Percentiles rank a stretch among this genome's conserved stretches.
Conservation (phyloP, 176 grass and related monocot species). For the Alopecurus myosuroides region DNA sequence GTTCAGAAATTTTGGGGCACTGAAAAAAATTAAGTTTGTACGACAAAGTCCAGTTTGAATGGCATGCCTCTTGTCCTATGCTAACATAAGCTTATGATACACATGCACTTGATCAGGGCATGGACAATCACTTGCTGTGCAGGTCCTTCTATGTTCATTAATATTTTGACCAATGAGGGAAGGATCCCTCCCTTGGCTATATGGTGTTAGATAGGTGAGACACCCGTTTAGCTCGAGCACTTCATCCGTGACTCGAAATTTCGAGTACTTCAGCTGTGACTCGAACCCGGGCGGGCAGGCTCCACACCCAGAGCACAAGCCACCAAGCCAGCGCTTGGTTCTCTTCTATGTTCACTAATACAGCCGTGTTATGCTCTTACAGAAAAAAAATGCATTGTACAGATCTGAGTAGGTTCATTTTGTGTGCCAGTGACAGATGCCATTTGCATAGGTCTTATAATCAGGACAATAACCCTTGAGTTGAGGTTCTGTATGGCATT, state of each 20-base stretch:
- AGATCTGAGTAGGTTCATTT: slow-evolving; percentile 5
- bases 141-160: slow-evolving; percentile 10
- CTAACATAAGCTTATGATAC: not conserved
- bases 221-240: no score
- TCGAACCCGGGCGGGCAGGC: no score
- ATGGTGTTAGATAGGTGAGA: no score
- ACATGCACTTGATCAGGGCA: not conserved
- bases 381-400: slow-evolving; percentile 8
- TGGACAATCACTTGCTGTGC: slow-evolving; percentile 22
- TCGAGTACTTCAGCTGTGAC: no score
- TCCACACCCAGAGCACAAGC: no score
- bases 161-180: no score
- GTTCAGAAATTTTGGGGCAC: not conserved
- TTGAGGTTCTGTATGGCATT: not conserved
- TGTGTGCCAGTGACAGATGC: not conserved
- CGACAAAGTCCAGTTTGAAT: slow-evolving; percentile 9
- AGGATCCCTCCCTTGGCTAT: no score
- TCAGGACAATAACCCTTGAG: not conserved
- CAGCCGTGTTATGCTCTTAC: not conserved
- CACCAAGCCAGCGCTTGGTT: no score
- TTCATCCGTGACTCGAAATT: no score
- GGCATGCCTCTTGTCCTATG: not conserved
- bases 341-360: slow-evolving; percentile 14
- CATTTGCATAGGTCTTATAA: not conserved
- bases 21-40: slow-evolving; percentile 9